Evolutionary conservation across 1,284 basidiomycete genomes (phyloP), one percentile per base, ranked within the genome.

Genomic region (Phenoliferia sp.): DNA sequence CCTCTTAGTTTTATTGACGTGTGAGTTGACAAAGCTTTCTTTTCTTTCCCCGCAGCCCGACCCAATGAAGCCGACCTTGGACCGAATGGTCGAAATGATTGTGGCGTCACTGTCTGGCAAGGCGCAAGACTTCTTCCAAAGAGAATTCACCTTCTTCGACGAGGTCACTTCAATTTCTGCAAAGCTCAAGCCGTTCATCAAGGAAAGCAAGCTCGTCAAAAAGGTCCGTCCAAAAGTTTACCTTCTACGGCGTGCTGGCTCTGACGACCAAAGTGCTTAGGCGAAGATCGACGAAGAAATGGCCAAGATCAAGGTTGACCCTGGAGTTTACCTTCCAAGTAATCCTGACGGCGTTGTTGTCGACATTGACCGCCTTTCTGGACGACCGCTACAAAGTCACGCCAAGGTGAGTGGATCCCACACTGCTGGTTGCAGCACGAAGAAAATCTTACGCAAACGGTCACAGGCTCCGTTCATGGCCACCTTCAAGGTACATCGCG

Each of bases 221-320:
- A 99, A 99, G 86, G 92, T 87, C 36, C 64, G 76, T 36, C 3
- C 29, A 22, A 5, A 22, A 22, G 12, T 44, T 5, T 52, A 7
- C 9, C 48, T 26, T 9, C 22, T 5, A 26, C 22, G 17, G 29
- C 26, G 34, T 2, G 3, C 10, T 28, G 36, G 26, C 28, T 56
- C 58, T 63, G 59, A 36, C 28, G 29, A n/a, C 29, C 12, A 22
- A 16, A 22, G 19, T 12, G 56, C 22, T 3, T 69, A 94, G 91
- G 93, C 90, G 10, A 99, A 99, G 82, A 99, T 99, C 69, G 96
- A 99, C 79, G 95, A 99, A 79, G 96, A 99, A 79, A 99, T 99
- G 94, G 90, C 89, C 4, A 94, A 94, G 82, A 94, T 99, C 72
- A 82, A 84, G 61, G 90, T 99, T 28, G 90, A 94, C 64, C 84